Evolutionary conservation across 495 filamentous ascomycete genomes (phyloP).

Genomic region (Penicillium ochrochloron): DNA sequence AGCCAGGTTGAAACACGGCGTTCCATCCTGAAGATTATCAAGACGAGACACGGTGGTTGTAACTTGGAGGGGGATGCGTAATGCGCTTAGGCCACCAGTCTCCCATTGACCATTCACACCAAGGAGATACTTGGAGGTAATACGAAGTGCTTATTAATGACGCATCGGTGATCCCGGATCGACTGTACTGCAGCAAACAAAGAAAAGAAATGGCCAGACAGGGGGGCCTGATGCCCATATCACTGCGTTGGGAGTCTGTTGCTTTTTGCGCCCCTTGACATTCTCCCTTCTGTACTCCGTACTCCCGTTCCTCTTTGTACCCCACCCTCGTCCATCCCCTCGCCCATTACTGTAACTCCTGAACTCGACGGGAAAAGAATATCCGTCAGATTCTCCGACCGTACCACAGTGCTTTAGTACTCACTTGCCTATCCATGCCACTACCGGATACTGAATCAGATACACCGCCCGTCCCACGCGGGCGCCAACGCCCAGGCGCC

Average conservation of each 20-base stretch:
- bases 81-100: too few species aligned
- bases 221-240: neutral
- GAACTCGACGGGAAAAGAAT: neutral
- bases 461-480: neutral
- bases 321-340: neutral
- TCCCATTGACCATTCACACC: too few species aligned
- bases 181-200: neutral
- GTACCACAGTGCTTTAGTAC: neutral
- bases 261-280: too few species aligned
- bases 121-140: neutral
- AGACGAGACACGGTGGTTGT: too few species aligned
- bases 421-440: neutral
- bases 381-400: neutral
- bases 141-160: neutral
- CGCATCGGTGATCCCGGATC: neutral
- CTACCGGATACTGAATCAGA: slow-evolving; percentile 2
- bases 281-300: neutral
- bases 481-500: slow-evolving; percentile 13
- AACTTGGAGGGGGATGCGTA: too few species aligned
- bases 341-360: neutral
- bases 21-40: too few species aligned
- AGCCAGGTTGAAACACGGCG: too few species aligned
- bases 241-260: too few species aligned
- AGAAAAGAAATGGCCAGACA: neutral
- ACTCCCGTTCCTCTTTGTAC: neutral